Conservation (phyloP, 108 stramenopile species). For the Aureococcus anophagefferens region DNA sequence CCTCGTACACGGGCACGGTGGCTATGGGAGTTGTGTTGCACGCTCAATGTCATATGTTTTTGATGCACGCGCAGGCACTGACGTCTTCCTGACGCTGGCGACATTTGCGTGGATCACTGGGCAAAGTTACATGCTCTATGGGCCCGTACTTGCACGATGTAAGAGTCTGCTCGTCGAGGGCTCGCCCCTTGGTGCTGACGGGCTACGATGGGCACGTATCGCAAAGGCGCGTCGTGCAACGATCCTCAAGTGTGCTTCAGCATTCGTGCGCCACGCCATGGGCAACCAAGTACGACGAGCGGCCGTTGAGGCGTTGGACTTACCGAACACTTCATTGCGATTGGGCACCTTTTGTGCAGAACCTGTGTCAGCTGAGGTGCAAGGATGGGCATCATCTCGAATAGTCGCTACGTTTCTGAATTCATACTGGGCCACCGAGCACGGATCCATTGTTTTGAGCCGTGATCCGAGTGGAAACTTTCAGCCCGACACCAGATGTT, state of each 20-base stretch:
- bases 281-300: not conserved
- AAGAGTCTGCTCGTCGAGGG: slow-evolving; percentile 19
- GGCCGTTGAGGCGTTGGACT: not conserved
- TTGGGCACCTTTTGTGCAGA: not conserved
- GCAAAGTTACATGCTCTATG: slow-evolving; percentile 23
- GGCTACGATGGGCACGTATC: slow-evolving; percentile 8
- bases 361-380: not conserved
- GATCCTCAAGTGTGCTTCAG: not conserved
- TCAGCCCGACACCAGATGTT: not conserved
- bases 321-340: not conserved
- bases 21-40: slow-evolving; percentile 10
- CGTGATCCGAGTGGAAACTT: not conserved
- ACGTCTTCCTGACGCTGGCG: slow-evolving; percentile 4
- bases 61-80: slow-evolving; percentile 9
- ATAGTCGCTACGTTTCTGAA: not conserved
- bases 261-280: not conserved
- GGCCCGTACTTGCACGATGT: slow-evolving; percentile 14
- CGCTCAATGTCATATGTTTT: slow-evolving; percentile 4
- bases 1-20: slow-evolving; percentile 23
- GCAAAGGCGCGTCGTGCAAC: not conserved
- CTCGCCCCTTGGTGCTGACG: slow-evolving; percentile 17
- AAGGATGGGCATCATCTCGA: not conserved
- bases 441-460: not conserved
- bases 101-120: slow-evolving; percentile 28
- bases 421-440: not conserved